Base-by-base conservation (phyloP, 2,329 filamentous ascomycete genomes). In the Dryadomyces quercivorus region DNA sequence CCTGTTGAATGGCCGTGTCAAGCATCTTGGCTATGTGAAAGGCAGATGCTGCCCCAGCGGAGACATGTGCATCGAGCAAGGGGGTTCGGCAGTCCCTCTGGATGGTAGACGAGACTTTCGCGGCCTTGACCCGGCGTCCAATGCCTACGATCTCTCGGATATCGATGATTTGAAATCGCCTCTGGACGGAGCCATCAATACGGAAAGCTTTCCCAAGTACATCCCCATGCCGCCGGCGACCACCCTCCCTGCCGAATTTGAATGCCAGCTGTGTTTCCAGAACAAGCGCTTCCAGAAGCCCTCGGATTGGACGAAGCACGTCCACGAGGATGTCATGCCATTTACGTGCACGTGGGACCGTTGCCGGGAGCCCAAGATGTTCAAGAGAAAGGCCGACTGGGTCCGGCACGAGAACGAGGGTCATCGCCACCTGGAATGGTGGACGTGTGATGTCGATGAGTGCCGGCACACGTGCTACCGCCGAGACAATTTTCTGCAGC, bases 301-400 rank as follows among this genome's bases (percentile, higher is more conserved):
- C 16, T 95, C 90, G 0, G 91, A 96, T 68, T 96, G 91, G 91
- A 95, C 90, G 1, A 95, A 96, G 66, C 91, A 96, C 64, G 88
- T 96, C 1, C 88, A 95, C 62, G 91, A 95, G 68, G 91, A 96
- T 65, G 82, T 95, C 1, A 87, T 93, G 65, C 91, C 91, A 0
- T 95, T 95, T 61, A 94, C 88, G 3, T 96, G 91, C 69, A 95
- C 90, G 0, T 95, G 92, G 72, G 82, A 86, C 2, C 77, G 81
- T 51, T 95, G 91, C 65, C 78, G 80, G 9, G 89, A 95, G 50
- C 83, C 87, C 18, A 95, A 94, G 68, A 90, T 88, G 40, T 96
- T 95, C 74, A 95, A 95, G 70, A 81, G 90, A 50, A 96, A 95
- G 69, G 91, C 91, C 15, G 91, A 96, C 65, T 96, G 91, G 91